Conservation (phyloP, 192 early-diverging fungal genomes). For the Backusella tuberculispora region DNA sequence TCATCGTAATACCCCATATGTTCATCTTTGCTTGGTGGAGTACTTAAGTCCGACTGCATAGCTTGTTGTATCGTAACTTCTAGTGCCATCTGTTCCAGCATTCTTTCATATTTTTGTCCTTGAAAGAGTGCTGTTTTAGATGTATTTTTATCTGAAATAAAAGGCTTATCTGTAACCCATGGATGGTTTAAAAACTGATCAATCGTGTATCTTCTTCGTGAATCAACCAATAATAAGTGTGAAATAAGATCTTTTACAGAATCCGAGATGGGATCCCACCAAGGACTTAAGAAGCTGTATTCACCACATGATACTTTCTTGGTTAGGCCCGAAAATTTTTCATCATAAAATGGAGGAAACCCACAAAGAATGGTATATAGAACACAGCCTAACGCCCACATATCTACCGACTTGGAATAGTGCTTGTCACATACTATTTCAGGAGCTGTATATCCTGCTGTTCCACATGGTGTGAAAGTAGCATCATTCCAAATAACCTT, state of each 20-base stretch:
- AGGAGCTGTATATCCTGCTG: slow-evolving; percentile 90
- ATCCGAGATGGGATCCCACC: slow-evolving; percentile 89
- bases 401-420: slow-evolving; percentile 82
- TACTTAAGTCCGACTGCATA: not conserved
- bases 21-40: not conserved
- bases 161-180: slow-evolving; percentile 57
- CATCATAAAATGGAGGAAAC: slow-evolving; percentile 84
- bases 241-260: slow-evolving; percentile 75
- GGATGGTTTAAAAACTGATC: slow-evolving; percentile 82
- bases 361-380: slow-evolving; percentile 82
- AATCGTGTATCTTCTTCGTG: slow-evolving; percentile 73
- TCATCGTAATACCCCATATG: not conserved
- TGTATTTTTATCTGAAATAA: not conserved
- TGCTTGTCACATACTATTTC: slow-evolving; percentile 84
- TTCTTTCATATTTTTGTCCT: not conserved
- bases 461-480: slow-evolving; percentile 90
- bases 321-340: slow-evolving; percentile 73
- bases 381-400: slow-evolving; percentile 89
- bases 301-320: slow-evolving; percentile 85
- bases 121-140: not conserved
- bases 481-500: slow-evolving; percentile 84
- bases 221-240: slow-evolving; percentile 70
- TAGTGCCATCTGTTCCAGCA: not conserved
- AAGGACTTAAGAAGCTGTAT: slow-evolving; percentile 82
- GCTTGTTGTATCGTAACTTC: not conserved